phyloP scores from a whole-genome alignment of 2,329 filamentous ascomycete genomes.

The Helotiales sp. region DNA sequence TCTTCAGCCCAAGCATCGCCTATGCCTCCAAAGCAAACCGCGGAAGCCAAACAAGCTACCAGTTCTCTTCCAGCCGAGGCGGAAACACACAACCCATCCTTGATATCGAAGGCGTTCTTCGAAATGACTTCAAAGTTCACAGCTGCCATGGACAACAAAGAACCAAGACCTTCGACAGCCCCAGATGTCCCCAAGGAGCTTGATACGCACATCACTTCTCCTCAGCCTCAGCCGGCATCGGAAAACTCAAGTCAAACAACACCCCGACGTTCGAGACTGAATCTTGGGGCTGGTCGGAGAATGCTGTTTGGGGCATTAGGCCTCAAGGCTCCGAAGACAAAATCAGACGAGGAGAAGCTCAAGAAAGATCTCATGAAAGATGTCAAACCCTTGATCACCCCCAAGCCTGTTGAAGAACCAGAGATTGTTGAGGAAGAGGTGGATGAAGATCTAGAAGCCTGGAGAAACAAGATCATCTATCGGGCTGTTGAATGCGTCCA shows the following conservation, averaged over 20 bases:
- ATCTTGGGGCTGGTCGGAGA: slow-evolving; percentile 67
- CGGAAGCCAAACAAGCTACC: not conserved
- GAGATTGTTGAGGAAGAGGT: slow-evolving; percentile 37
- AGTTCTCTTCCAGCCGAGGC: not conserved
- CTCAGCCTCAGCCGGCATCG: slow-evolving; percentile 20
- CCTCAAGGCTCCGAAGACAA: slow-evolving; percentile 68
- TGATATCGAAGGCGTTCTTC: not conserved
- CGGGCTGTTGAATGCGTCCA: slow-evolving; percentile 83
- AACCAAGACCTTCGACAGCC: slow-evolving; percentile 1
- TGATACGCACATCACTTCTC: slow-evolving; percentile 9
- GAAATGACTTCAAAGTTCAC: not conserved
- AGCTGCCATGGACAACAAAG: not conserved
- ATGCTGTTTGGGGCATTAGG: slow-evolving; percentile 76
- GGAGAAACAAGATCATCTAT: slow-evolving; percentile 76
- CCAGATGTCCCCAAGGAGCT: not conserved
- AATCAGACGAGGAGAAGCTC: slow-evolving; percentile 69
- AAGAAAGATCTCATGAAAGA: slow-evolving; percentile 63
- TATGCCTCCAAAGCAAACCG: not conserved
- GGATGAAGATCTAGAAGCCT: slow-evolving; percentile 63
- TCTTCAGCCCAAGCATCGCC: not conserved
- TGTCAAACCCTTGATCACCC: slow-evolving; percentile 49
- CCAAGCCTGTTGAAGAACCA: slow-evolving; percentile 26
- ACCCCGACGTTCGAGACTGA: slow-evolving; percentile 45
- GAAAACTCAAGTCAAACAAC: slow-evolving; percentile 20
- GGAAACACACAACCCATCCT: not conserved